phyloP scores from a whole-genome alignment of 1,284 basidiomycete genomes.

The Pisolithus thermaeus region DNA sequence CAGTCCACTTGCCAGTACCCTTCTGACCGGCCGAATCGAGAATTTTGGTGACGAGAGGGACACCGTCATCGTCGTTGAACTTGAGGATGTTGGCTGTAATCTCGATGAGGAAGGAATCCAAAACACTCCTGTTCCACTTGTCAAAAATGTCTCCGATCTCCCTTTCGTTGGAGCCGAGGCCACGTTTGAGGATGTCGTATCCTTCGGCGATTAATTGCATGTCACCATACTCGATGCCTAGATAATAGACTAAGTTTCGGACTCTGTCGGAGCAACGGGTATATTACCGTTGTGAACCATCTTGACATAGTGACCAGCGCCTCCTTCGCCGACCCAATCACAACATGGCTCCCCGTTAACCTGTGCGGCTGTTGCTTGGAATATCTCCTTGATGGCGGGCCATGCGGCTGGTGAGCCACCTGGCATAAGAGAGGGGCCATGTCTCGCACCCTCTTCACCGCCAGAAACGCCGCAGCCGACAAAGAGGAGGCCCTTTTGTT shows the following conservation, averaged over 20 bases:
- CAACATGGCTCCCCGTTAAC: conserved; percentile 96
- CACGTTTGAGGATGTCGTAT: conserved; percentile 97
- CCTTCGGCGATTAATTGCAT: conserved; percentile 99
- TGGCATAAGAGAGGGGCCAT: conserved; percentile 99
- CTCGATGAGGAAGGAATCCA: conserved; percentile 99
- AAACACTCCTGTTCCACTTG: conserved; percentile 97
- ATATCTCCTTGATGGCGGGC: conserved; percentile 97
- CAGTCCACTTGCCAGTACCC: conserved; percentile 99
- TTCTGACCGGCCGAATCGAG: conserved; percentile 97
- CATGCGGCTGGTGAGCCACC: conserved; percentile 94
- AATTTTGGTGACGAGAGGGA: conserved; percentile 89
- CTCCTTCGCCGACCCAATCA: conserved; percentile 98
- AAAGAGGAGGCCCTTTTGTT: conserved; percentile 91
- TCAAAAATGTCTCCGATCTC: conserved; percentile 90
- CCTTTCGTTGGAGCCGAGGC: conserved; percentile 76
- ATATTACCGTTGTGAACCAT: conserved; percentile 95
- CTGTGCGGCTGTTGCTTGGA: conserved; percentile 97
- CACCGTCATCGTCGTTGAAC: conserved; percentile 95
- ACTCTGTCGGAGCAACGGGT: conserved; percentile 9
- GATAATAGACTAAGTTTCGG: conserved; percentile 5
- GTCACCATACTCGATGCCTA: conserved; percentile 98
- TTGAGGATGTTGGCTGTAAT: conserved; percentile 94
- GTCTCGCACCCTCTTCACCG: conserved; percentile 97
- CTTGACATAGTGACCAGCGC: conserved; percentile 94
- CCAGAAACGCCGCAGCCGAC: conserved; percentile 99